phyloP scores from a whole-genome alignment of 2,329 filamentous ascomycete genomes.

The Cladosporium sp. region DNA sequence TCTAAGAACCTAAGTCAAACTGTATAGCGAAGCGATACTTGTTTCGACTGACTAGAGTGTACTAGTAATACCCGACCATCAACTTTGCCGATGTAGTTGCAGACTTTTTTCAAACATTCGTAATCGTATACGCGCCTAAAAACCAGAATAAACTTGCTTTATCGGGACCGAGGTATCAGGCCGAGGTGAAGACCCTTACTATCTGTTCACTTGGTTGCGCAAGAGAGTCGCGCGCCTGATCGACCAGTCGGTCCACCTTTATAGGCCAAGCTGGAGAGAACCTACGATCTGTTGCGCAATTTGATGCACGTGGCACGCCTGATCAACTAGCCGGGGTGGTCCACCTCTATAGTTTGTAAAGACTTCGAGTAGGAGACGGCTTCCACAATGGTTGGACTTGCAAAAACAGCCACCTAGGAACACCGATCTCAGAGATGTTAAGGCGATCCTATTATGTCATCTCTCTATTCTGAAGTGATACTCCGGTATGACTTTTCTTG shows the following conservation, averaged over 20 bases:
- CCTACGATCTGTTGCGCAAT: background rate
- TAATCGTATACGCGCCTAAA: background rate
- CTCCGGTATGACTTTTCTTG: background rate
- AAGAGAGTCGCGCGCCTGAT: background rate
- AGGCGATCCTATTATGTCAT: background rate
- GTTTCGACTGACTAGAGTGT: background rate
- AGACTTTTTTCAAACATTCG: background rate
- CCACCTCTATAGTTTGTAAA: background rate
- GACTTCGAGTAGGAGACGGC: background rate
- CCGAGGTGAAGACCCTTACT: background rate
- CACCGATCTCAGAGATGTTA: background rate
- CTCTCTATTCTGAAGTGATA: background rate
- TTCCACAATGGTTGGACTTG: background rate
- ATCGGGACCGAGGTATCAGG: background rate
- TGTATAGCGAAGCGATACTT: background rate
- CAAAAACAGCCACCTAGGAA: background rate
- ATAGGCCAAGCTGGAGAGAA: background rate
- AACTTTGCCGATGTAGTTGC: background rate
- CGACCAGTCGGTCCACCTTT: background rate
- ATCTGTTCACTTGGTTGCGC: background rate
- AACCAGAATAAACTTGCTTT: background rate
- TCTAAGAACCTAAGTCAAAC: background rate
- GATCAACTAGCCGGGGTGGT: background rate
- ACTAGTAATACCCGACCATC: background rate
- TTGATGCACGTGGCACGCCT: background rate